Percentiles rank a stretch among this genome's conserved stretches.
Conservation (phyloP, 306 rosid species). For the Cicer cuneatum region DNA sequence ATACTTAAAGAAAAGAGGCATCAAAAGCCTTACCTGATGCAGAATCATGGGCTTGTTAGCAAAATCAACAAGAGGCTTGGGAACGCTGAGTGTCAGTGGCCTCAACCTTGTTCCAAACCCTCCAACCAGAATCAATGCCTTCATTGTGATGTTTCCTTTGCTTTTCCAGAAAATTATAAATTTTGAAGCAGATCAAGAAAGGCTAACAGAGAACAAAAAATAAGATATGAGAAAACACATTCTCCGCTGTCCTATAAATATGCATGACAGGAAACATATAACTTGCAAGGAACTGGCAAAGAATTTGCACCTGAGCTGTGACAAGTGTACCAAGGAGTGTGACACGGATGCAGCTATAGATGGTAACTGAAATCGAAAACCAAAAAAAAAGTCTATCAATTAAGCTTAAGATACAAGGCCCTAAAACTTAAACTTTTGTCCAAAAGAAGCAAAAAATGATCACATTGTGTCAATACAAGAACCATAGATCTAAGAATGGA, state of each 20-base stretch:
- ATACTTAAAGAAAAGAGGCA: constrained; percentile 32
- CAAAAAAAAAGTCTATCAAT: constrained; percentile 3
- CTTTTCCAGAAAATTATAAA: constrained; percentile 51
- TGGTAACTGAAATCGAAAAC: constrained; percentile 12
- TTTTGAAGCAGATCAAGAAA: constrained; percentile 38
- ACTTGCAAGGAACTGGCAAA: constrained; percentile 38
- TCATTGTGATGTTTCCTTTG: constrained; percentile 66
- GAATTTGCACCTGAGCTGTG: constrained; percentile 42
- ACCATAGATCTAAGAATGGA: constrained; percentile 29
- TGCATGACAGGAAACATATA: constrained; percentile 31
- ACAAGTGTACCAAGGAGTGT: constrained; percentile 22
- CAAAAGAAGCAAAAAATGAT: constrained; percentile 35
- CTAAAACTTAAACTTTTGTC: constrained; percentile 6
- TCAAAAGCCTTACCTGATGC: constrained; percentile 78
- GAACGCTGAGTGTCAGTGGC: constrained; percentile 98
- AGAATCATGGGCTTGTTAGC: constrained; percentile 99
- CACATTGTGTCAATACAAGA: constrained; percentile 39
- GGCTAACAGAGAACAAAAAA: constrained; percentile 31
- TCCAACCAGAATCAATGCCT: constrained; percentile 98
- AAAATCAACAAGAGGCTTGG: constrained; percentile 99
- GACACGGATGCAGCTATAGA: constrained; percentile 39
- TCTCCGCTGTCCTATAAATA: constrained; percentile 38
- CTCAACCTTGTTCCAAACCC: constrained; percentile 99
- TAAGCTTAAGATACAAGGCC: constrained; percentile 40
- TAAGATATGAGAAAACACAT: constrained; percentile 31